Evolutionary conservation across 192 early-diverging fungal genomes (phyloP).

Genomic region (Podila epicladia): DNA sequence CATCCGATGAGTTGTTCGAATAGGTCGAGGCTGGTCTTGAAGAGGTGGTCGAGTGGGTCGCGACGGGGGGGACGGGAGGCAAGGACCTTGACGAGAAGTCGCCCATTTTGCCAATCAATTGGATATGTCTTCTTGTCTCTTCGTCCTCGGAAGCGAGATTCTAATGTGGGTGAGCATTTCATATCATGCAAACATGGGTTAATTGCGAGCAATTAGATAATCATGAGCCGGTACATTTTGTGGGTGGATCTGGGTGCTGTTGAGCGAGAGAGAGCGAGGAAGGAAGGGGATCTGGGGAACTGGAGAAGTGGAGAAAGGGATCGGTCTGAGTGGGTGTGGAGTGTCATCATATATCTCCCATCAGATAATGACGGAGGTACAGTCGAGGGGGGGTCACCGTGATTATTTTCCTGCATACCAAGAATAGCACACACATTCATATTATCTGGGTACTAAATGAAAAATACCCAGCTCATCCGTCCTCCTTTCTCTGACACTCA

Average conservation of each 20-base stretch:
- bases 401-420: not conserved
- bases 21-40: slow-evolving; percentile 35
- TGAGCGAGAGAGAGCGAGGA: too few relatives aligned
- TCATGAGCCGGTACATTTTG: not conserved
- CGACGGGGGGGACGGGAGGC: slow-evolving; percentile 25
- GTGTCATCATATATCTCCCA: too few relatives aligned
- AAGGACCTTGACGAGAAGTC: slow-evolving; percentile 30
- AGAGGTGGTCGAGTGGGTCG: not conserved
- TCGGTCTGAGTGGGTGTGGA: too few relatives aligned
- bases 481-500: not conserved
- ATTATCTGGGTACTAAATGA: too few relatives aligned
- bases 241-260: too few relatives aligned
- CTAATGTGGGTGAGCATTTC: not conserved
- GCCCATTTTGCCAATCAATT: slow-evolving; percentile 30
- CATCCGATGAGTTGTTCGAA: slow-evolving; percentile 27
- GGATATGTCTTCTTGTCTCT: slow-evolving; percentile 21
- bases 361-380: too few relatives aligned
- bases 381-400: not conserved
- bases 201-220: not conserved
- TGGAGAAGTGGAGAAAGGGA: too few relatives aligned
- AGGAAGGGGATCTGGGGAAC: not conserved
- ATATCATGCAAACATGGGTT: not conserved
- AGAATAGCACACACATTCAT: slow-evolving; percentile 1
- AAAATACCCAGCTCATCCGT: too few relatives aligned
- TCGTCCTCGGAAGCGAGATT: slow-evolving; percentile 33